Base-by-base conservation (phyloP, 2,329 filamentous ascomycete species). In the Exophiala phaeomuriformis region DNA sequence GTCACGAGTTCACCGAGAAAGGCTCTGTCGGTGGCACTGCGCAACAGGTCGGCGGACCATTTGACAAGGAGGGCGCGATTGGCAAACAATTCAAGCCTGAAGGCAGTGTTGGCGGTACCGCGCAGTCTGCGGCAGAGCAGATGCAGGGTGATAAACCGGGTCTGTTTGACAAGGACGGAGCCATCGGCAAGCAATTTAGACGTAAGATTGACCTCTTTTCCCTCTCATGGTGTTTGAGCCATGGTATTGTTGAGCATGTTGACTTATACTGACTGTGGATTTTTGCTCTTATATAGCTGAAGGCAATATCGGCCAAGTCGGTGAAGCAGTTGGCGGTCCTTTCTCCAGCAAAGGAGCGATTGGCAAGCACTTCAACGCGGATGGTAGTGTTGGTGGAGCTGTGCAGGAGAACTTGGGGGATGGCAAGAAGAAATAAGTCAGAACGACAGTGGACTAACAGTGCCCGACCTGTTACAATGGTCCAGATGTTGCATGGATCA, bases 81-180 rank as follows among this genome's bases (percentile, higher is more conserved):
- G 56, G 51, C 19, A 54, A 54, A 33, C 44, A 59, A 12, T 59
- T 59, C 53, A 56, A 36, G 28, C 19, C 45, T 8, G 53, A 54
- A 5, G 41, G 51, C 31, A 6, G 44, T 19, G 35, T 53, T 10
- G 43, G 44, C 37, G 39, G 49, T 5, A 50, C 53, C 44, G 57
- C 47, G 12, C 56, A 63, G 51, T 43, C 49, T 27, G 54, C 49
- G 8, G 59, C 59, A 3, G 51, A 59, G 37, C 47, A 53, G 31
- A 47, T 47, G n/a, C 53, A 58, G 32, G 56, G 53, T 30, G 52
- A 55, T 10, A 56, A 53, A 10, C 39, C 39, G 36, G 52, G 50
- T 29, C 7, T 50, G n/a, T 60, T 60, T 48, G 55, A 60, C 49
- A 53, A 51, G 33, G 51, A 60, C n/a, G 53, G 47, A 40, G 49